A percentile compares a stretch with the other conserved stretches of the same genome.
Conservation (phyloP, 768 basidiomycete species). For the Mycena galericulata region DNA sequence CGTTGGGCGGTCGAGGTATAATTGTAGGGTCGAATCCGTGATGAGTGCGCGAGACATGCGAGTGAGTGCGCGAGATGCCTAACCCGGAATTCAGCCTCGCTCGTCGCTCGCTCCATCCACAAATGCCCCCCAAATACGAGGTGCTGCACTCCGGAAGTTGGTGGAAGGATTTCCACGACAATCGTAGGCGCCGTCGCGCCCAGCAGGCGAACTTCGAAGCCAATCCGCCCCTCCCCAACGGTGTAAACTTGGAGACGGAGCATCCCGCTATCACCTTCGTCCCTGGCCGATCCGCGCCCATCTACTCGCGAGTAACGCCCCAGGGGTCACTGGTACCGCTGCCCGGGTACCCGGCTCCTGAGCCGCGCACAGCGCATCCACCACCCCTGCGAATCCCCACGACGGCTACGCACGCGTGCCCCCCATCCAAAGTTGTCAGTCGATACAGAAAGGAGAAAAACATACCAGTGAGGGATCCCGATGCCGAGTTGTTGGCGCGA, state of each 20-base stretch:
- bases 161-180: too few relatives aligned
- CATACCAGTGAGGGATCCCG: background rate
- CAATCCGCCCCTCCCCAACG: too few relatives aligned
- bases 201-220: too few relatives aligned
- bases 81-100: too few relatives aligned
- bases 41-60: too few relatives aligned
- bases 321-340: background rate
- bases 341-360: background rate
- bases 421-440: background rate
- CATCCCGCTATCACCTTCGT: background rate
- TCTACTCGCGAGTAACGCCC: background rate
- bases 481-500: background rate
- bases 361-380: background rate
- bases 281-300: background rate
- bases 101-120: too few relatives aligned
- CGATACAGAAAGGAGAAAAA: background rate
- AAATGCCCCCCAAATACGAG: too few relatives aligned
- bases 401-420: background rate
- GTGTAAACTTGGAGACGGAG: background rate
- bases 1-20: too few relatives aligned
- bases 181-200: too few relatives aligned
- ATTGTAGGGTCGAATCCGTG: too few relatives aligned
- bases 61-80: too few relatives aligned
- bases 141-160: too few relatives aligned
- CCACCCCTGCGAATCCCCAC: background rate